phyloP scores from a whole-genome alignment of 2,329 filamentous ascomycete genomes.

The Rhynchosporium graminicola region DNA sequence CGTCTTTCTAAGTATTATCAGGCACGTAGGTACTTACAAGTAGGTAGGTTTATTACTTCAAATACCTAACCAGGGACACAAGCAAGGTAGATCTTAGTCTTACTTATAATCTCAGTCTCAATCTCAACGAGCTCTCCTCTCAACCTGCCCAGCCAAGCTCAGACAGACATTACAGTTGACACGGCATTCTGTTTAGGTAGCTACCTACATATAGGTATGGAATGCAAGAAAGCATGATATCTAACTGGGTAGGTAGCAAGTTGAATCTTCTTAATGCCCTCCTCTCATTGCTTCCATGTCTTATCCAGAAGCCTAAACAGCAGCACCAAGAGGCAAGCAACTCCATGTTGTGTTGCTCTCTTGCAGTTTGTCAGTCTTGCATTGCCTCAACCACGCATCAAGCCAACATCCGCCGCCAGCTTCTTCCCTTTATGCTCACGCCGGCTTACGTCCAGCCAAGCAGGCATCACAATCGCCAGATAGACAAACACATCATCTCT shows the following conservation, averaged over 20 bases:
- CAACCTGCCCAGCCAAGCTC: slow-evolving; percentile 15
- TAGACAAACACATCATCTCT: slow-evolving; percentile 8
- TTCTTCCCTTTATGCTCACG: neutral
- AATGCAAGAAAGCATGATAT: neutral
- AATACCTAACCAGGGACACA: neutral
- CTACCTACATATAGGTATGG: neutral
- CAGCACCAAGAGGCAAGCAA: slow-evolving; percentile 16
- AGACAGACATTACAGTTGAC: slow-evolving; percentile 4
- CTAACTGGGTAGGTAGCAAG: neutral
- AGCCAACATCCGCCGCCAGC: slow-evolving; percentile 12
- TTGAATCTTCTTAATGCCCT: neutral
- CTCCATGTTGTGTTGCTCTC: slow-evolving; percentile 15
- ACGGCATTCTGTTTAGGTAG: slow-evolving; percentile 20
- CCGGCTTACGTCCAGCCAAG: slow-evolving; percentile 28
- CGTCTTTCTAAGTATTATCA: too few relatives aligned
- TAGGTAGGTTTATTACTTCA: too few relatives aligned
- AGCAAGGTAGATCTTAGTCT: neutral
- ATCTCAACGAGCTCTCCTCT: slow-evolving; percentile 20
- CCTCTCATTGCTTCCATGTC: slow-evolving; percentile 7
- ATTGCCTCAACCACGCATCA: slow-evolving; percentile 29
- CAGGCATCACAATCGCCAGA: slow-evolving; percentile 24
- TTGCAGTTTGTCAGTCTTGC: slow-evolving; percentile 8
- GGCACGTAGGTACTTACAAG: too few relatives aligned
- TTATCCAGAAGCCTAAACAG: slow-evolving; percentile 27
- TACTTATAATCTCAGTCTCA: slow-evolving; percentile 5